Conservation (phyloP, 2,329 filamentous ascomycete species). For the Epichloe festucae region DNA sequence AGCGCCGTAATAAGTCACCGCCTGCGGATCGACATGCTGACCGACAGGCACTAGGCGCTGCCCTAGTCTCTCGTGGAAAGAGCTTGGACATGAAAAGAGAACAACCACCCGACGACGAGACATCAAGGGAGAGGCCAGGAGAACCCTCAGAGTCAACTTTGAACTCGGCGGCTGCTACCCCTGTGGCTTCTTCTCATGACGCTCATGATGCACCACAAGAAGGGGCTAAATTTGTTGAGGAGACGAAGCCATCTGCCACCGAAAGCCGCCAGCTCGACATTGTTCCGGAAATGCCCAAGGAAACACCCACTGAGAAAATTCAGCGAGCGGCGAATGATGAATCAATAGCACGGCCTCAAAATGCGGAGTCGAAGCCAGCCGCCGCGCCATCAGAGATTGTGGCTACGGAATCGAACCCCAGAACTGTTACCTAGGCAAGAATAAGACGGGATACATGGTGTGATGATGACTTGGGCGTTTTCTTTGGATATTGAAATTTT, state of each 20-base stretch:
- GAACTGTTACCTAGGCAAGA: background rate
- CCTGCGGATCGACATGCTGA: conserved; percentile 23
- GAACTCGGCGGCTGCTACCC: background rate
- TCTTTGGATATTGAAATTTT: background rate
- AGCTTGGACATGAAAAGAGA: conserved; percentile 35
- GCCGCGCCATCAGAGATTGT: background rate
- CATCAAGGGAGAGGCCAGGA: background rate
- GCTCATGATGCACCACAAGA: background rate
- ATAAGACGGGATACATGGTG: background rate
- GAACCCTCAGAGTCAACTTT: background rate
- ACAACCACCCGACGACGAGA: conserved; percentile 14
- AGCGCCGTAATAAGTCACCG: conserved; percentile 43
- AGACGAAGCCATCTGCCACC: background rate
- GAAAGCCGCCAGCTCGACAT: background rate
- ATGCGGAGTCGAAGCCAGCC: background rate
- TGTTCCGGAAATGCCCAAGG: conserved; percentile 1
- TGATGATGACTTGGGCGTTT: background rate
- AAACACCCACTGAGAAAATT: background rate
- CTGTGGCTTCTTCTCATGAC: background rate
- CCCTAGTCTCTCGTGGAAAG: conserved; percentile 28
- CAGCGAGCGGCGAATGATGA: background rate
- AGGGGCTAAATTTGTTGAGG: background rate
- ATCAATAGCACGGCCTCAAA: background rate
- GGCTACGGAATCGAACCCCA: background rate
- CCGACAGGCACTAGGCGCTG: conserved; percentile 15